Percentiles rank a stretch among this genome's conserved stretches.
Conservation (phyloP, 306 rosid genomes). For the Luffa acutangula region DNA sequence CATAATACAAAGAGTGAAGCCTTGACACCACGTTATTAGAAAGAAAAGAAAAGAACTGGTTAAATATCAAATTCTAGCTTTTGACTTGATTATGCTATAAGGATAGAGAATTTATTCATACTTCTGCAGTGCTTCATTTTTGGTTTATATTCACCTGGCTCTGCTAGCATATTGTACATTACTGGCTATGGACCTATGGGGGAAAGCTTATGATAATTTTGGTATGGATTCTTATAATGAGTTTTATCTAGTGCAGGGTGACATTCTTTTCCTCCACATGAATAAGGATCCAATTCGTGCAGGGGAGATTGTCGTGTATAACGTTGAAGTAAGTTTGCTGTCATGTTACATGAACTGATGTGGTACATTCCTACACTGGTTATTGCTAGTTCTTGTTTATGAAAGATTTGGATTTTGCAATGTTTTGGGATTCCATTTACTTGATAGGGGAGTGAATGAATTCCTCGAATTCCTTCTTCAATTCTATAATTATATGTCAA, state of each 20-base stretch:
- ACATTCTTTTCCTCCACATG: slow-evolving; percentile 58
- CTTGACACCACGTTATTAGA: too few relatives aligned
- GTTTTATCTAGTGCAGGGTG: slow-evolving; percentile 35
- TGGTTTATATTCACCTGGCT: too few relatives aligned
- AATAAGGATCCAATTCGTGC: slow-evolving; percentile 52
- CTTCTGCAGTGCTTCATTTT: too few relatives aligned
- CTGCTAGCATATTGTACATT: not conserved
- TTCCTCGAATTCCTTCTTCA: not conserved
- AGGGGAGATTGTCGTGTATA: slow-evolving; percentile 71
- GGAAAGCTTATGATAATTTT: not conserved
- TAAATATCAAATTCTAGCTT: too few relatives aligned
- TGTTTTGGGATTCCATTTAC: not conserved
- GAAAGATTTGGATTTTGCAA: not conserved
- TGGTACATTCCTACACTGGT: not conserved
- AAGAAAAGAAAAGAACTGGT: too few relatives aligned
- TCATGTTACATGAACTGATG: not conserved
- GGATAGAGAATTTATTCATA: too few relatives aligned
- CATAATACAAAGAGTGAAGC: too few relatives aligned
- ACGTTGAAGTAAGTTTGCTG: slow-evolving; percentile 30
- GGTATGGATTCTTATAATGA: not conserved
- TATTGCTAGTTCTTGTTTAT: not conserved
- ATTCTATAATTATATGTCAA: too few relatives aligned
- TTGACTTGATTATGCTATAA: too few relatives aligned
- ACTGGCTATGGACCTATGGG: not conserved
- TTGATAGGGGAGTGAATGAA: not conserved